Evolutionary conservation across 2,329 filamentous ascomycete species (phyloP), one percentile per base, ranked within the genome.

Genomic region (Colletotrichum brevisporum): DNA sequence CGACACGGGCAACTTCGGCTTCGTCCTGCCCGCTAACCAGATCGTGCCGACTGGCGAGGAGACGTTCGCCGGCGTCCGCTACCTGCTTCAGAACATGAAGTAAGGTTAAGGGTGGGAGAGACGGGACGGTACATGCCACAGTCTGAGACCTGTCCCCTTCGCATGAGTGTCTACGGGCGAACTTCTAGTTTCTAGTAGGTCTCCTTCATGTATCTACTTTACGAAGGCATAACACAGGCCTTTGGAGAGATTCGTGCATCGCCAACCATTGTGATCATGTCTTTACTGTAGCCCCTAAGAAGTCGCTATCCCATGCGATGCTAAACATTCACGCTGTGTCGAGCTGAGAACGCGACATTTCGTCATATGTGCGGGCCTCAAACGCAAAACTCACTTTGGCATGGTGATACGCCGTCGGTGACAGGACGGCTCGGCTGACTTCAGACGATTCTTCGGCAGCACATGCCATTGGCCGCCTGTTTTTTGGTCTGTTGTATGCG

Each of bases 21-120:
- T 85, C 65, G 75, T 84, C 6, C 76, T 85, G 54, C 82, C 83
- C 0, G 77, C 82, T 0, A 66, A 60, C 36, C 80, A 85, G 74
- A 85, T 85, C 31, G 45, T 82, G 24, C 80, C 83, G 1, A 84
- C 78, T 15, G 81, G 81, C 10, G 77, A 83, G 68, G 83, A 85
- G 74, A 77, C 79, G 4, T 84, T 77, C 72, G 82, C 82, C 1
- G 83, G 82, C 6, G 82, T 94, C 18, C 81, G 90, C 74, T 91
- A 92, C 70, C 86, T 95, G 63, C 74, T 85, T 36, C 62, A 74
- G 47, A 81, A 82, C 65, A 81, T 84, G 76, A 77, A 79, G 63
- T 81, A 75, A 43, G 10, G 36, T 26, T 5, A 15, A n/a, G 27
- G 18, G 10, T 9, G 4, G 18, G 8, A 12, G 10, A 55, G 48